phyloP scores from a whole-genome alignment of 2,329 filamentous ascomycete genomes.

The Sclerotinia borealis region DNA sequence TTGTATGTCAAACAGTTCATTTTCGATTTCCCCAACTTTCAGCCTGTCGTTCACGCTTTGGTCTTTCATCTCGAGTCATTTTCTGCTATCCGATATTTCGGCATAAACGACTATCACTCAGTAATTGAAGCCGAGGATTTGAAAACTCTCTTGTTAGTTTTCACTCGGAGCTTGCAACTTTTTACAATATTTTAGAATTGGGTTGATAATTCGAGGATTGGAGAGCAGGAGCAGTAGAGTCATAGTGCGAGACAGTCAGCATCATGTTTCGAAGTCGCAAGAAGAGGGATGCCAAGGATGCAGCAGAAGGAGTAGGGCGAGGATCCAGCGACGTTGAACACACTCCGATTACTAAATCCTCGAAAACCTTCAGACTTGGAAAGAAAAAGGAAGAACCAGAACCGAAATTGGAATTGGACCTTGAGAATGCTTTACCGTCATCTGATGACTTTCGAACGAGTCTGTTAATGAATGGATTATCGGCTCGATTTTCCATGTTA shows the following conservation, averaged over 20 bases:
- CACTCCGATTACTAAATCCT: constrained; percentile 34
- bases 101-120: not conserved
- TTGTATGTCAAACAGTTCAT: constrained; percentile 5
- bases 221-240: not conserved
- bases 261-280: constrained; percentile 72
- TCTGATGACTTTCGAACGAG: constrained; percentile 92
- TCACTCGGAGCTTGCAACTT: not conserved
- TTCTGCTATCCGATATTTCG: not conserved
- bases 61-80: not conserved
- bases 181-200: not conserved
- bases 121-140: not conserved
- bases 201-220: not conserved
- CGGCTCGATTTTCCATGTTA: constrained; percentile 93
- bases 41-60: not conserved
- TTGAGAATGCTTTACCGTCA: constrained; percentile 68
- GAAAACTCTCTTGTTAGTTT: not conserved
- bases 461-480: constrained; percentile 89
- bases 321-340: constrained; percentile 50
- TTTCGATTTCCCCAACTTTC: not conserved
- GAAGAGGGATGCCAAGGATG: constrained; percentile 64
- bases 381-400: constrained; percentile 47
- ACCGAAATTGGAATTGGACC: constrained; percentile 62
- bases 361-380: constrained; percentile 51
- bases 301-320: constrained; percentile 37
- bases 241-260: constrained; percentile 11